Conservation (phyloP, 2,329 filamentous ascomycete genomes). For the Fusarium sp. region DNA sequence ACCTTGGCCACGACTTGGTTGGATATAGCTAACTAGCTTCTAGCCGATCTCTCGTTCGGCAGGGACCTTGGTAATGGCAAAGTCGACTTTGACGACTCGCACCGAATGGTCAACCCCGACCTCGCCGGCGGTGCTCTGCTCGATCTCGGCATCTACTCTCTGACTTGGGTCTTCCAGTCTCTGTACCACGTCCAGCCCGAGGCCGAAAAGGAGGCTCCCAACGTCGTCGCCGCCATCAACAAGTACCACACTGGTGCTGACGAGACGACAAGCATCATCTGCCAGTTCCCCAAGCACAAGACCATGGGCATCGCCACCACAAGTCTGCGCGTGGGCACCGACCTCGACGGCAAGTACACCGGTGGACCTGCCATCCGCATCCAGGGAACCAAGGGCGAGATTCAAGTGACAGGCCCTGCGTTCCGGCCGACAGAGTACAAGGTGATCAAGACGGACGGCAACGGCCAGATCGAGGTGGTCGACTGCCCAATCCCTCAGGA, state of each 20-base stretch:
- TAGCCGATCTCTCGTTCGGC: constrained; percentile 71
- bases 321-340: constrained; percentile 68
- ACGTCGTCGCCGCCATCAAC: constrained; percentile 74
- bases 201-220: constrained; percentile 73
- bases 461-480: constrained; percentile 60
- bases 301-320: constrained; percentile 80
- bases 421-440: constrained; percentile 75
- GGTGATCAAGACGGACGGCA: constrained; percentile 66
- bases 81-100: constrained; percentile 66
- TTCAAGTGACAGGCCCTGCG: constrained; percentile 79
- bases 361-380: constrained; percentile 78
- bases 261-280: constrained; percentile 80
- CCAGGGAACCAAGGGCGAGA: constrained; percentile 83
- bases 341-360: constrained; percentile 69
- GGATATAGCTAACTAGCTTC: constrained; percentile 1
- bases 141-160: constrained; percentile 87
- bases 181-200: constrained; percentile 83
- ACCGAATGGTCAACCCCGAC: constrained; percentile 85
- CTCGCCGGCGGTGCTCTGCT: constrained; percentile 85
- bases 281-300: constrained; percentile 76
- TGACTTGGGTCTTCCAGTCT: constrained; percentile 92
- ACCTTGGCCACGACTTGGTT: background rate
- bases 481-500: constrained; percentile 66
- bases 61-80: constrained; percentile 66
- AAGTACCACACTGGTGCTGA: constrained; percentile 81